Percentiles rank a stretch among this genome's conserved stretches.
phyloP scores from a whole-genome alignment of 345 rosid genomes.

The Gossypium mustelinum region DNA sequence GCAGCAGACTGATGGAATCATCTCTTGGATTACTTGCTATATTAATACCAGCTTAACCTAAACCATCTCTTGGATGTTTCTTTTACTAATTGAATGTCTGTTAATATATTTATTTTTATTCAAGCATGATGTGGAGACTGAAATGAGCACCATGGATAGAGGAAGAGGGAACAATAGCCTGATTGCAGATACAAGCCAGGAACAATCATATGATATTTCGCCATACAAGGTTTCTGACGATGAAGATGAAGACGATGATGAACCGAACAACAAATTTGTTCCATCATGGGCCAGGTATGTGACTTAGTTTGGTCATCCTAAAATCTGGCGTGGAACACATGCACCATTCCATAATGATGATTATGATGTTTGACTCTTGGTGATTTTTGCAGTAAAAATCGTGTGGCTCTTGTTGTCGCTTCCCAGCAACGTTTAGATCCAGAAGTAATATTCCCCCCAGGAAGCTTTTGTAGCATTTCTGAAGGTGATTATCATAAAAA shows the following conservation, averaged over 20 bases:
- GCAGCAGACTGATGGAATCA: neutral
- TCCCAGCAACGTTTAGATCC: slow-evolving; percentile 52
- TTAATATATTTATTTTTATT: neutral
- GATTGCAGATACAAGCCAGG: slow-evolving; percentile 25
- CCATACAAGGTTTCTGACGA: slow-evolving; percentile 89
- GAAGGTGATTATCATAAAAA: slow-evolving; percentile 41
- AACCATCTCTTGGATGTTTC: neutral
- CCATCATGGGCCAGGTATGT: slow-evolving; percentile 93
- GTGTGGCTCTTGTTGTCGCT: slow-evolving; percentile 33
- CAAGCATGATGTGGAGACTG: slow-evolving; percentile 12
- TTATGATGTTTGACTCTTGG: slow-evolving; percentile 3
- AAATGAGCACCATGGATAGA: slow-evolving; percentile 22
- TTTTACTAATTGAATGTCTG: slow-evolving; percentile 5
- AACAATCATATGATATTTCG: slow-evolving; percentile 77
- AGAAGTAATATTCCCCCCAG: slow-evolving; percentile 39
- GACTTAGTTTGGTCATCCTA: slow-evolving; percentile 21
- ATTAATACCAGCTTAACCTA: neutral
- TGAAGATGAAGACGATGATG: slow-evolving; percentile 51
- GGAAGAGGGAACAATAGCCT: slow-evolving; percentile 23
- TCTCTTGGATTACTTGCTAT: neutral
- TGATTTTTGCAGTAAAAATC: slow-evolving; percentile 49
- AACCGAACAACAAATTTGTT: slow-evolving; percentile 46
- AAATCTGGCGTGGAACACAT: neutral
- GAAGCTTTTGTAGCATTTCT: slow-evolving; percentile 45
- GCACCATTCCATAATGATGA: neutral